Base-by-base conservation (phyloP, 441 rosid genomes). In the Viola pubescens region DNA sequence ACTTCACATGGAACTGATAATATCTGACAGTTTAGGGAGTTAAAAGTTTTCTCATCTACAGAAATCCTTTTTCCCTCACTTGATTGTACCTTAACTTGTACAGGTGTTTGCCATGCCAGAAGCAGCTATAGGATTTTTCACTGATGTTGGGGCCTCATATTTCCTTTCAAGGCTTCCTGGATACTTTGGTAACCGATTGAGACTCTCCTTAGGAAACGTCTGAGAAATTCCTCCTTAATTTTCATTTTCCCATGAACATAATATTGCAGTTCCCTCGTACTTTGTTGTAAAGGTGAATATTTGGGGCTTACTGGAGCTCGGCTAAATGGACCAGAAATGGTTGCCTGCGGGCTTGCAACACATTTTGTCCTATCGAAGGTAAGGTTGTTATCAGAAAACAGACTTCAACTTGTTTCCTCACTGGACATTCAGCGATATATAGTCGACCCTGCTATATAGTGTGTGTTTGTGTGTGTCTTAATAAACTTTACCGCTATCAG, bases 311-410 rank as follows among this genome's bases (percentile, higher is more conserved):
- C 77, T 0, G 78, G 84, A 56, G 68, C 73, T 5, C 52, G 62
- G 16, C 4, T 77, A 26, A 59, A 67, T 48, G 84, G 82, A 44
- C 52, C 62, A 6, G 80, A 77, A 62, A 80, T 80, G 82, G 60
- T 77, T 50, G 77, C 78, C 5, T 75, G 78, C 63, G 82, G 82
- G 40, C 74, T 77, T 51, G 82, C 80, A 34, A 68, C 82, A 14
- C 84, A 80, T 63, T 77, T 77, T 40, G 57, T 80, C 39, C 54
- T 13, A 19, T 64, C 78, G 0, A 65, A 52, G 69, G 82, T 75
- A 58, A 14, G 26, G 44, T 13, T 4, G 4, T 7, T 48, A 2
- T 26, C 34, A 26, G 34, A 48, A 13, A 46, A 46, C 6, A 9
- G 6, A 9, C n/a, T 12, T 46, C n/a, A 46, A 46, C 5, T 46